Percentiles rank a stretch among this genome's conserved stretches.
These are phyloP conservation scores for Phialophora tarda DNA, from an alignment of 2,329 filamentous ascomycete genomes.

Conservation along the genomic window DNA sequence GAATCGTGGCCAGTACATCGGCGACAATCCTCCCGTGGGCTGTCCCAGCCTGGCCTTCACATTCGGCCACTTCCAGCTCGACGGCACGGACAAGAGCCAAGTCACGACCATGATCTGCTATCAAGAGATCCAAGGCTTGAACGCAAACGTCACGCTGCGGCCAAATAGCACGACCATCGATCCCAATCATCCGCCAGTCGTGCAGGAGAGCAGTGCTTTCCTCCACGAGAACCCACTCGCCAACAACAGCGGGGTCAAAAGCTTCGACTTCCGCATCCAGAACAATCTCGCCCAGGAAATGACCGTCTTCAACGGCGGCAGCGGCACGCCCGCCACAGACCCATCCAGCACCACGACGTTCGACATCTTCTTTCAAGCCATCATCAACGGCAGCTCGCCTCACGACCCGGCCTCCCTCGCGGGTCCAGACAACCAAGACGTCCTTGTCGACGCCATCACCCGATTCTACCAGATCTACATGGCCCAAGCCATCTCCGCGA, in stretches of 20 bases:
- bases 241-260: constrained; percentile 28
- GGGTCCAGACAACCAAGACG: constrained; percentile 29
- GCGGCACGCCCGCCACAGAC: constrained; percentile 23
- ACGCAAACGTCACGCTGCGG: constrained; percentile 35
- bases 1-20: constrained; percentile 35
- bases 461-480: constrained; percentile 38
- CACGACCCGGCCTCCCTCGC: constrained; percentile 28
- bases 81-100: constrained; percentile 26
- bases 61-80: constrained; percentile 36
- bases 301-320: constrained; percentile 32
- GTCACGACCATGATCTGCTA: constrained; percentile 39
- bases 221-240: constrained; percentile 32
- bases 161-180: constrained; percentile 35
- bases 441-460: constrained; percentile 32
- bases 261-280: constrained; percentile 40
- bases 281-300: constrained; percentile 38
- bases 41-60: constrained; percentile 39
- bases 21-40: constrained; percentile 38
- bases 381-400: constrained; percentile 32
- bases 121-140: constrained; percentile 35
- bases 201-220: constrained; percentile 22
- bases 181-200: constrained; percentile 24
- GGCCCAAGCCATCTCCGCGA: constrained; percentile 38
- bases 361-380: constrained; percentile 38
- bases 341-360: constrained; percentile 22